A percentile compares a stretch with the other conserved stretches of the same genome.
phyloP scores from a whole-genome alignment of 495 filamentous ascomycete species.

The Talaromyces ruber region DNA sequence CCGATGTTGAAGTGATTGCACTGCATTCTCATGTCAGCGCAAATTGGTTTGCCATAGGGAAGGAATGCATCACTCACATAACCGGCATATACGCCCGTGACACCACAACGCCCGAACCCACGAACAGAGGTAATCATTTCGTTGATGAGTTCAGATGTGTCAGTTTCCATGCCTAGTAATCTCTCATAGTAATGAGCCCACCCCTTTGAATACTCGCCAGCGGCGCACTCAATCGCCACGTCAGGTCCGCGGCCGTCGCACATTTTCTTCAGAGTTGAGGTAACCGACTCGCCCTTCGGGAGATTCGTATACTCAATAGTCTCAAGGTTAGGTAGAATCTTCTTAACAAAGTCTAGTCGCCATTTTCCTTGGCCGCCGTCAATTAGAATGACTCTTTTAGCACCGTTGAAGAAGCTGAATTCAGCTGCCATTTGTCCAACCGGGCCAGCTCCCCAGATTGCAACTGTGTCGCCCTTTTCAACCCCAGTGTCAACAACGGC shows the following conservation, averaged over 20 bases:
- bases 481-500: constrained; percentile 79
- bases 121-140: constrained; percentile 76
- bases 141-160: constrained; percentile 80
- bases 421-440: constrained; percentile 80
- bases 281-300: constrained; percentile 48
- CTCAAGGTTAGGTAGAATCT: constrained; percentile 55
- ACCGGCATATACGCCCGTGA: constrained; percentile 78
- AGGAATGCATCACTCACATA: no score
- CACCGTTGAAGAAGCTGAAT: constrained; percentile 65
- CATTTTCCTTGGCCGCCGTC: constrained; percentile 58
- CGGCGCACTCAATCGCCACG: constrained; percentile 74
- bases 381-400: constrained; percentile 68
- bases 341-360: constrained; percentile 58
- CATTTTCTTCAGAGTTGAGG: constrained; percentile 71
- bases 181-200: constrained; percentile 74
- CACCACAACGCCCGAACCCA: constrained; percentile 64
- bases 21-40: no score
- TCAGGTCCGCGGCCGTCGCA: constrained; percentile 59
- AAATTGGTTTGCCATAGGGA: no score
- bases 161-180: constrained; percentile 67
- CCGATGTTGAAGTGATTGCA: constrained; percentile 81
- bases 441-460: constrained; percentile 73
- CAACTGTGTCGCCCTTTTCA: constrained; percentile 67
- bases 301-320: constrained; percentile 48
- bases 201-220: constrained; percentile 79